Evolutionary conservation across 1,139 yeast species (phyloP).

Genomic region (Candida sanyaensis): DNA sequence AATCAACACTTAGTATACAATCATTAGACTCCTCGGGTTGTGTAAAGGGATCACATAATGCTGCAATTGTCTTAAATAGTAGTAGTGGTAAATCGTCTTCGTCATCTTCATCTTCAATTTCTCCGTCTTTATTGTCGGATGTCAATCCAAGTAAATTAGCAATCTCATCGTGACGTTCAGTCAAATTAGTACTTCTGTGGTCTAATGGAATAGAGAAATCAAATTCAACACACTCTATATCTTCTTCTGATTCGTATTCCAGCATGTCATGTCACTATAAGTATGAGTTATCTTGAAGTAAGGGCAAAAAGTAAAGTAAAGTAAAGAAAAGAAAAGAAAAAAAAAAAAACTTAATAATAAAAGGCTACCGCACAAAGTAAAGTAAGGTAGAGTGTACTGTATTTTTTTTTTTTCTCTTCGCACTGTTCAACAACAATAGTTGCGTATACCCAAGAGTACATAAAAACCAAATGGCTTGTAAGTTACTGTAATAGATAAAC

Average conservation of each 20-base stretch:
- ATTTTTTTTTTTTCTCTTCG: no score
- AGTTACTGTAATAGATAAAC: no score
- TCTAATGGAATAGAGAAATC: constrained; percentile 26
- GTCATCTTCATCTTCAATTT: constrained; percentile 2
- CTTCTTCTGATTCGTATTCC: constrained; percentile 24
- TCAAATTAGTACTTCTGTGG: constrained; percentile 17
- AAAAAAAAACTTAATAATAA: not conserved
- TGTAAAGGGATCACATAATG: constrained; percentile 64
- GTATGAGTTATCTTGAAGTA: not conserved
- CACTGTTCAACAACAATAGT: no score
- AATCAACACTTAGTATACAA: constrained; percentile 53
- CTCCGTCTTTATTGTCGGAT: constrained; percentile 17
- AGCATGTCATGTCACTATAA: constrained; percentile 23
- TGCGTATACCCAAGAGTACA: no score
- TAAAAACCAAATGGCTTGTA: no score
- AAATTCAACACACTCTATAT: constrained; percentile 24
- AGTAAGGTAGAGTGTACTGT: no score
- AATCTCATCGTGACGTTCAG: constrained; percentile 23
- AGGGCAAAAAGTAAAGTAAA: not conserved
- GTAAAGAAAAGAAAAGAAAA: not conserved
- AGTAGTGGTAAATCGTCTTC: constrained; percentile 5
- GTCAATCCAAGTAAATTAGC: constrained; percentile 21
- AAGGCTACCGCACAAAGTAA: no score
- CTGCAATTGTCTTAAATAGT: constrained; percentile 34
- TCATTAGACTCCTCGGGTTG: constrained; percentile 67